A percentile compares a stretch with the other conserved stretches of the same genome.
Conservation (phyloP, 345 rosid genomes). For the Excoecaria cochinchinensis region DNA sequence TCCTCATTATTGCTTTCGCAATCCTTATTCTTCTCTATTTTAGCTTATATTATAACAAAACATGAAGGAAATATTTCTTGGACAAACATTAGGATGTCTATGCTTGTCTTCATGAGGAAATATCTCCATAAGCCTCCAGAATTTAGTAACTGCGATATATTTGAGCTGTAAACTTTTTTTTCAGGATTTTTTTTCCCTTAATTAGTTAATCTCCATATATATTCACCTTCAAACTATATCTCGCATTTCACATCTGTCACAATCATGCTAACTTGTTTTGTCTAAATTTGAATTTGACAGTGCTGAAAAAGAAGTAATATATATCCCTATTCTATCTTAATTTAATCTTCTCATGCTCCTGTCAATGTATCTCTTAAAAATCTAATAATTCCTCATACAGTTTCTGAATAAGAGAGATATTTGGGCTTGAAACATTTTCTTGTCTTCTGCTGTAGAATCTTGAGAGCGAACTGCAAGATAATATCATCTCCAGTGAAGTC, state of each 20-base stretch:
- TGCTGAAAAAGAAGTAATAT: not conserved
- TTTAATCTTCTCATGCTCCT: not conserved
- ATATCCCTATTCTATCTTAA: not conserved
- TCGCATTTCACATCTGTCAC: not conserved
- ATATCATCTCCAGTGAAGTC: constrained; percentile 29
- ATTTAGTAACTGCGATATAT: not conserved
- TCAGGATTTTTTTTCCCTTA: not conserved
- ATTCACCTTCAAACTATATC: not conserved
- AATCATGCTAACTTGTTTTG: not conserved
- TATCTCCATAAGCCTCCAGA: not conserved
- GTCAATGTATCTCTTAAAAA: not conserved
- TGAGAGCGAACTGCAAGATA: constrained; percentile 40
- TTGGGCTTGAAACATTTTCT: not conserved
- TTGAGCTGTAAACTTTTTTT: not conserved
- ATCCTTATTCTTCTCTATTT: not conserved
- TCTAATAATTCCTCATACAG: not conserved
- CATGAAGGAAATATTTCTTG: not conserved
- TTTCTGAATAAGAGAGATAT: not conserved
- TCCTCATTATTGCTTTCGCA: not conserved
- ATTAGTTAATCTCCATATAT: not conserved
- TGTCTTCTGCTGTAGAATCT: constrained; percentile 53
- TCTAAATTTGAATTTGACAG: not conserved
- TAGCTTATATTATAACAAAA: not conserved
- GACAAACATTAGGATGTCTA: not conserved
- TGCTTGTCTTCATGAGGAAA: not conserved